phyloP scores from a whole-genome alignment of 148 eudicot species.

The Spergularia bocconei region DNA sequence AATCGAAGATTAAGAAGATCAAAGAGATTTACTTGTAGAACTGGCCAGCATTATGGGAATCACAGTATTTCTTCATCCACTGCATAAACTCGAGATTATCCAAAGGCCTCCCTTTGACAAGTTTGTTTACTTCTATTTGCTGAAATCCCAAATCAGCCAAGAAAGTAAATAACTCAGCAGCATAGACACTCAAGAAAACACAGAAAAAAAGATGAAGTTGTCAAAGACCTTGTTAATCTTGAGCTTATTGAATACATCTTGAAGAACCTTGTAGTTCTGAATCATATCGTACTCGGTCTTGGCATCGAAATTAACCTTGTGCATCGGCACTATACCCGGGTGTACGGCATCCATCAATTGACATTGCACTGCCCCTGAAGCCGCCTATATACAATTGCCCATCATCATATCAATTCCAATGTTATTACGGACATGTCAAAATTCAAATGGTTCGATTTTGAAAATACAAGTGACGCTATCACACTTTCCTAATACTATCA shows the following conservation, averaged over 20 bases:
- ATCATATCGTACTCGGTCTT: conserved; percentile 93
- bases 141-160: conserved; percentile 24
- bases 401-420: not conserved
- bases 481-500: no score
- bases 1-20: not conserved
- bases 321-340: conserved; percentile 85
- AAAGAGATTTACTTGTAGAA: conserved; percentile 35
- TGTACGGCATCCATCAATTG: conserved; percentile 90
- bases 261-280: conserved; percentile 88
- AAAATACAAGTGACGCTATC: no score
- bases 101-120: conserved; percentile 76
- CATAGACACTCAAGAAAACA: not conserved
- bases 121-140: conserved; percentile 92
- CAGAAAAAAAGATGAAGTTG: not conserved
- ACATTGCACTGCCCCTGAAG: conserved; percentile 93
- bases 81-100: conserved; percentile 97
- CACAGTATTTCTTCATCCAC: conserved; percentile 95
- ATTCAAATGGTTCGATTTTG: no score
- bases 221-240: conserved; percentile 68
- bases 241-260: conserved; percentile 85
- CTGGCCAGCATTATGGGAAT: conserved; percentile 58
- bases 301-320: conserved; percentile 92
- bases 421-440: no score
- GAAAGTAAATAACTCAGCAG: not conserved
- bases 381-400: conserved; percentile 51